Conservation (phyloP, 805 yeast species). For the Pichia rugopelliculosa region DNA sequence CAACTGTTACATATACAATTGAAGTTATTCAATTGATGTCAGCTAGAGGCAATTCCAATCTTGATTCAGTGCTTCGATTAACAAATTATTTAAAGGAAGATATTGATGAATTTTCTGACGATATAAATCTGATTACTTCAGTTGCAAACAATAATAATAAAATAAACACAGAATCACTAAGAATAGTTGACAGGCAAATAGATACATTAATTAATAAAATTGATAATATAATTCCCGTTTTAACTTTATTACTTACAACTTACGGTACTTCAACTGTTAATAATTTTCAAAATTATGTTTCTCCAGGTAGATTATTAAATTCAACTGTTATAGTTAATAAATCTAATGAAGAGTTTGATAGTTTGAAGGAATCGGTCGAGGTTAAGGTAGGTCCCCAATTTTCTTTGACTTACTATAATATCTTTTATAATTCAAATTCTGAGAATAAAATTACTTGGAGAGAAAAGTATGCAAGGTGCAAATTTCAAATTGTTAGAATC, state of each 20-base stretch:
- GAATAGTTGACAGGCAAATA: conserved; percentile 44
- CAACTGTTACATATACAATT: conserved; percentile 56
- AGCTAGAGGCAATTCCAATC: conserved; percentile 52
- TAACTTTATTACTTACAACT: conserved; percentile 58
- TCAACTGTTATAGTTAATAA: conserved; percentile 42
- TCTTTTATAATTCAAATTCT: conserved; percentile 43
- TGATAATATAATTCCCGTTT: conserved; percentile 62
- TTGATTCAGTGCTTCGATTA: conserved; percentile 47
- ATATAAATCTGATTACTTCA: conserved; percentile 34
- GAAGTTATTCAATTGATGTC: conserved; percentile 58
- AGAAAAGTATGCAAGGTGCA: conserved; percentile 57
- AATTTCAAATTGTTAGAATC: conserved; percentile 34
- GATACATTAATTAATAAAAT: conserved; percentile 41
- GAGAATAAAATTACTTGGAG: conserved; percentile 56
- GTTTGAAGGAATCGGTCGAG: not conserved
- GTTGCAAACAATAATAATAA: conserved; percentile 16
- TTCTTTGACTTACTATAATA: conserved; percentile 48
- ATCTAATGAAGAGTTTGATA: conserved; percentile 29
- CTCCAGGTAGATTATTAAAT: conserved; percentile 61
- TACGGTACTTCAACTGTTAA: conserved; percentile 55
- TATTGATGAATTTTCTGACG: conserved; percentile 49
- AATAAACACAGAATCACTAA: conserved; percentile 27
- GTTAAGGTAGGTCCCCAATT: conserved; percentile 54
- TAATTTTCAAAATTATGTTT: conserved; percentile 40
- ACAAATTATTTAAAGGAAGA: conserved; percentile 50